phyloP scores from a whole-genome alignment of 2,329 filamentous ascomycete genomes.

The Pestalotiopsis fici region DNA sequence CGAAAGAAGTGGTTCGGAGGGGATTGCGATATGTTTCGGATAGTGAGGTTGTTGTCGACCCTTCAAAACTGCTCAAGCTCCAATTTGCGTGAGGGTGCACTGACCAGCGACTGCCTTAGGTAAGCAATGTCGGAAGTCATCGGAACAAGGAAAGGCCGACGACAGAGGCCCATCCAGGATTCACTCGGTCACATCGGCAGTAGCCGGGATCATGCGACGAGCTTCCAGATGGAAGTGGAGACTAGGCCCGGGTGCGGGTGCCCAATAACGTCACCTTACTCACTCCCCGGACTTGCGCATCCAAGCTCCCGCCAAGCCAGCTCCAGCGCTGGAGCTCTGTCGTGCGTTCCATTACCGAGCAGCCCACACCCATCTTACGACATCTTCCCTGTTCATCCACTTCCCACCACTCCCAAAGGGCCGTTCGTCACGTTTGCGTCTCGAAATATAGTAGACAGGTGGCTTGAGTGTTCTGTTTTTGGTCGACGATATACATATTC shows the following conservation, averaged over 20 bases:
- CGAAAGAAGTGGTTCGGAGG: conserved; percentile 15
- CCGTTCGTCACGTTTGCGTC: neutral
- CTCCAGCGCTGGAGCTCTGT: neutral
- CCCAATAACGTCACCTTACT: conserved; percentile 2
- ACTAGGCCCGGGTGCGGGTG: neutral
- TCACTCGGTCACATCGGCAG: neutral
- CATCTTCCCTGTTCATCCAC: neutral
- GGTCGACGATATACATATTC: neutral
- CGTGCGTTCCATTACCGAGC: neutral
- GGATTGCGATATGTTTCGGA: conserved; percentile 15
- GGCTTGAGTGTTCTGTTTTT: neutral
- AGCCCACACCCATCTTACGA: neutral
- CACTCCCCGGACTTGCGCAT: neutral
- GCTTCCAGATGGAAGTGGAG: neutral
- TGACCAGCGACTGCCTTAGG: conserved; percentile 2
- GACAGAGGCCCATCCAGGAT: neutral
- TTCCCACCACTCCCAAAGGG: neutral
- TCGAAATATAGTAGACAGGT: neutral
- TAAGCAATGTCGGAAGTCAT: neutral
- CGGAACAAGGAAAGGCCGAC: conserved; percentile 7
- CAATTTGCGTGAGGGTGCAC: conserved; percentile 15
- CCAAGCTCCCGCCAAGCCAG: neutral
- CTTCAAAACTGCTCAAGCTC: conserved; percentile 30
- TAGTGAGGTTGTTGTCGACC: conserved; percentile 16
- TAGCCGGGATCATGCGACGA: neutral